Evolutionary conservation across 2,329 filamentous ascomycete genomes (phyloP).

Genomic region (Leptographium lundbergii): DNA sequence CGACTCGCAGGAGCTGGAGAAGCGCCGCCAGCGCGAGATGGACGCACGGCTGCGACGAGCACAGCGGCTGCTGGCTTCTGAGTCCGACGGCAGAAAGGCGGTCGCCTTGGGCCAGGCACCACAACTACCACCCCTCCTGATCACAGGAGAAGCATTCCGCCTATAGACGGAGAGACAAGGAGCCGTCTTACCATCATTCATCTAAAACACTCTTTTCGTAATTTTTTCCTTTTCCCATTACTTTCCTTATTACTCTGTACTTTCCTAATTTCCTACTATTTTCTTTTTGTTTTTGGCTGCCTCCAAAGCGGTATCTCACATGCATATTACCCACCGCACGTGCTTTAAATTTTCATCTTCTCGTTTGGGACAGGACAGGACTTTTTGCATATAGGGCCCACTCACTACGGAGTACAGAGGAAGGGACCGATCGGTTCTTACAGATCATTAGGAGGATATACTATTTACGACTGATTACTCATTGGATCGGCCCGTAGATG

Average conservation of each 20-base stretch:
- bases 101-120: background rate
- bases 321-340: background rate
- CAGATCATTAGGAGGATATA: background rate
- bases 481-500: background rate
- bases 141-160: background rate
- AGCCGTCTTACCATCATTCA: background rate
- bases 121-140: background rate
- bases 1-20: constrained; percentile 6
- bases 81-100: background rate
- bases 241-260: background rate
- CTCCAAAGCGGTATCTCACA: background rate
- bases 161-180: background rate
- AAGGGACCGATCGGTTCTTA: background rate
- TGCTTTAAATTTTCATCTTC: background rate
- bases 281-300: background rate
- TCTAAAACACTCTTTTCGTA: background rate
- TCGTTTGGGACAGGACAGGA: background rate
- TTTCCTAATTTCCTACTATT: background rate
- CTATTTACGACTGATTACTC: background rate
- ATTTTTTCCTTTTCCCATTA: background rate
- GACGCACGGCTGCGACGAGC: constrained; percentile 28
- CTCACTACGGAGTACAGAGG: background rate
- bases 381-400: background rate
- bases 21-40: constrained; percentile 20
- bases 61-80: constrained; percentile 20